These are phyloP conservation scores for Puccinia hordei DNA, from an alignment of 1,284 basidiomycete genomes.

Conservation along the genomic window DNA sequence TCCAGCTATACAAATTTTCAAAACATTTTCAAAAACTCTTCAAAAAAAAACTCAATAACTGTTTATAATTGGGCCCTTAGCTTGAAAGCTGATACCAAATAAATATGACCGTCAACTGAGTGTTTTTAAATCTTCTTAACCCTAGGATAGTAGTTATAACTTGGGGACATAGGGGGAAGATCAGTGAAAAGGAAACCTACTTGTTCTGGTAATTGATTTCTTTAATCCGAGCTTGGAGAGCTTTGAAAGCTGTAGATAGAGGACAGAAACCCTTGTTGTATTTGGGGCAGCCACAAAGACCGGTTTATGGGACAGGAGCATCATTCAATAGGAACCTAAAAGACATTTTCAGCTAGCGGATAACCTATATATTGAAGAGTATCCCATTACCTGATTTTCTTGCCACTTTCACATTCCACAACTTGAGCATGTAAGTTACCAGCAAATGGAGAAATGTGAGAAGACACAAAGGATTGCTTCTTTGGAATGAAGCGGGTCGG, in stretches of 20 bases:
- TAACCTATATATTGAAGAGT: background rate
- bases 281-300: conserved; percentile 31
- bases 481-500: conserved; percentile 72
- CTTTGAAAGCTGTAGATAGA: conserved; percentile 13
- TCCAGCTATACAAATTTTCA: no score
- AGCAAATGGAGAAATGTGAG: conserved; percentile 66
- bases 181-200: conserved; percentile 10
- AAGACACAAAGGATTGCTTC: conserved; percentile 64
- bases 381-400: conserved; percentile 32
- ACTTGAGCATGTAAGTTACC: conserved; percentile 68
- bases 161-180: conserved; percentile 19
- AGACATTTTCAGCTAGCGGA: background rate
- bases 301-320: conserved; percentile 45
- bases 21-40: no score
- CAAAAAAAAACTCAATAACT: no score
- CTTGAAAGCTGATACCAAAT: conserved; percentile 27
- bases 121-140: no score
- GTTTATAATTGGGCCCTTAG: no score
- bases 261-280: conserved; percentile 42
- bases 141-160: conserved; percentile 33
- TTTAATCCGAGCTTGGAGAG: conserved; percentile 30
- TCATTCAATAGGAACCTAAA: conserved; percentile 46
- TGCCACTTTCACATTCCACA: conserved; percentile 61
- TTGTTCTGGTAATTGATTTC: conserved; percentile 49
- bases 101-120: background rate